These are phyloP conservation scores for Cercospora zeae-maydis DNA, from an alignment of 2,329 filamentous ascomycete species.

Conservation along the genomic window DNA sequence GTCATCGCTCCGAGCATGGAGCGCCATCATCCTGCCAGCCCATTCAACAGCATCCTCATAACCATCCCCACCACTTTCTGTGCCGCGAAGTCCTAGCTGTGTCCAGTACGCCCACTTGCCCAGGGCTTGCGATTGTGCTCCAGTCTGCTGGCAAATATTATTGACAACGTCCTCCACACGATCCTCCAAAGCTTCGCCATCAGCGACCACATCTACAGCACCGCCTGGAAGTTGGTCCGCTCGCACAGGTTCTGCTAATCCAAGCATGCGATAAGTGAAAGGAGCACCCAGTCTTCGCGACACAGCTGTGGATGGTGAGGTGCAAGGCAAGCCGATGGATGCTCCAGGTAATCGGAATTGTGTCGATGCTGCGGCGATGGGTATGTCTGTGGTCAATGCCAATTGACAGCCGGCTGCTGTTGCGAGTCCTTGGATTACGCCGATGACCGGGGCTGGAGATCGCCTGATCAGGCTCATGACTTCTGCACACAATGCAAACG, in stretches of 20 bases:
- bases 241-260: conserved; percentile 17
- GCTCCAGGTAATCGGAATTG: conserved; percentile 21
- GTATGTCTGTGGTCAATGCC: conserved; percentile 20
- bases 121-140: conserved; percentile 19
- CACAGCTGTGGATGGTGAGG: conserved; percentile 19
- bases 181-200: conserved; percentile 15
- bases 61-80: conserved; percentile 15
- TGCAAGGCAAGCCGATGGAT: conserved; percentile 21
- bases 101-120: conserved; percentile 23
- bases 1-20: conserved; percentile 19
- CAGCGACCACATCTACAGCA: conserved; percentile 19
- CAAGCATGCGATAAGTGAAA: conserved; percentile 22
- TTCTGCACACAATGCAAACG: conserved; percentile 20
- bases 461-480: conserved; percentile 20
- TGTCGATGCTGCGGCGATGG: conserved; percentile 18
- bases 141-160: conserved; percentile 12
- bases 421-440: conserved; percentile 20
- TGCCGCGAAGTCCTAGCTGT: conserved; percentile 15
- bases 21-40: conserved; percentile 22
- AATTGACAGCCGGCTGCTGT: conserved; percentile 22
- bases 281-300: conserved; percentile 16
- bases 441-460: conserved; percentile 18
- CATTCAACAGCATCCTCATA: conserved; percentile 21
- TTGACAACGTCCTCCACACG: conserved; percentile 11
- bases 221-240: conserved; percentile 20